Percentiles rank a stretch among this genome's conserved stretches.
Conservation (phyloP, 2,329 filamentous ascomycete species). For the Trichoderma hamatum region DNA sequence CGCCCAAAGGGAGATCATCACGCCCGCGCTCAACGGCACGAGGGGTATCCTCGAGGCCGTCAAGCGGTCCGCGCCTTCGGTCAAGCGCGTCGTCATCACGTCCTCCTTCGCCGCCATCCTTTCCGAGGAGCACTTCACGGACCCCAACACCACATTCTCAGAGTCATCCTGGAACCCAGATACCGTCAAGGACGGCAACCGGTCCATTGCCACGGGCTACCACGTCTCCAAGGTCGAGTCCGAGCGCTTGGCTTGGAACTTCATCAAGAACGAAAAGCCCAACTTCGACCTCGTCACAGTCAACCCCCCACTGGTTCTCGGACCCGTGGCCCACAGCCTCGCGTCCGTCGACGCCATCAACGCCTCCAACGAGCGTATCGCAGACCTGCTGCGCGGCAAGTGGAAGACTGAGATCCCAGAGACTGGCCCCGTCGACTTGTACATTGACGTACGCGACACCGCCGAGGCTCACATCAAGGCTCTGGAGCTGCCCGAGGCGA, state of each 20-base stretch:
- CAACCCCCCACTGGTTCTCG: conserved; percentile 59
- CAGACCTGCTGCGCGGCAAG: conserved; percentile 52
- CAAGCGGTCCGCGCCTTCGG: conserved; percentile 57
- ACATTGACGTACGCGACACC: conserved; percentile 61
- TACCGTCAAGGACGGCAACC: conserved; percentile 49
- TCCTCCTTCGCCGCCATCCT: conserved; percentile 60
- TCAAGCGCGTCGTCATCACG: conserved; percentile 71
- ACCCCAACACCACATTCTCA: conserved; percentile 47
- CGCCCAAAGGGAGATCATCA: conserved; percentile 56
- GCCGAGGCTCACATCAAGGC: conserved; percentile 57
- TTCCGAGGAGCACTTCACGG: conserved; percentile 41
- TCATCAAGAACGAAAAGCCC: conserved; percentile 48
- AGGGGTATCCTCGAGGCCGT: conserved; percentile 74
- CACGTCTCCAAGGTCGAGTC: conserved; percentile 59
- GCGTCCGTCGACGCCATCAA: conserved; percentile 52
- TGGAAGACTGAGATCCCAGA: conserved; percentile 48
- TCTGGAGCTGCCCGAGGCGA: conserved; percentile 51
- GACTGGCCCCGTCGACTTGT: conserved; percentile 48
- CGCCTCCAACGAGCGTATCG: conserved; percentile 57
- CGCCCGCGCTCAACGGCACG: conserved; percentile 61
- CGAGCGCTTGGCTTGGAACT: conserved; percentile 58
- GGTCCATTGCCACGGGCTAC: conserved; percentile 50
- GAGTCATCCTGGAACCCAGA: conserved; percentile 59
- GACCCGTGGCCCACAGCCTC: conserved; percentile 55
- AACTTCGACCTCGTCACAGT: conserved; percentile 57